Base-by-base conservation (phyloP, 805 yeast genomes). In the Pichia ethanolica region DNA sequence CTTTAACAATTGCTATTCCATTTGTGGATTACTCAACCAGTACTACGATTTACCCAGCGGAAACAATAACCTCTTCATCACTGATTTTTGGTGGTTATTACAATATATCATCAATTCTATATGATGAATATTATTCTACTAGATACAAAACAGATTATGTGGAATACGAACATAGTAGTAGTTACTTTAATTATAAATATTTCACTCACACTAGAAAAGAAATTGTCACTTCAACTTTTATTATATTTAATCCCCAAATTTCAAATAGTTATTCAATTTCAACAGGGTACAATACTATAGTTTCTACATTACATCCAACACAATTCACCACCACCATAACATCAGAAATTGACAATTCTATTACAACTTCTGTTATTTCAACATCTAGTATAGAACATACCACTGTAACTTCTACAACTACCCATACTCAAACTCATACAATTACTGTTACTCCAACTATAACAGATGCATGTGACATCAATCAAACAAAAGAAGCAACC, bases 11-110 rank as follows among this genome's bases (percentile, higher is more conserved):
- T 25, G 35, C 42, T 5, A 38, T 50, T 25, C 45, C 43, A 5
- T 41, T 46, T n/a, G 50, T 42, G 5, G 38, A 47, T 11, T 34
- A 44, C 5, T 47, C 42, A 1, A 53, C 45, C 4, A 49, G 55
- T 1, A 35, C 53, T 5, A 28, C 50, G 5, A 43, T 52, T 13
- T 46, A 20, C 1, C 40, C 49, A 20, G 7, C 20, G 6, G 4
- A 42, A 13, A 46, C 50, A 3, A 12, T 10, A 25, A 39, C 42
- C 2, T 20, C 43, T 7, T 12, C 26, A 12, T 11, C 33, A 3
- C 5, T 20, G 9, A 8, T 8, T 34, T 13, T n/a, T 2, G 26
- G n/a, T 33, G 48, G 43, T 13, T 45, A 45, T 14, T 40, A 33
- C 7, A 45, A 45, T 14, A 4, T 33, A 6, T 28, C 47, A 7